Evolutionary conservation across 1,284 basidiomycete genomes (phyloP).

Genomic region (Hymenochaete sp.): DNA sequence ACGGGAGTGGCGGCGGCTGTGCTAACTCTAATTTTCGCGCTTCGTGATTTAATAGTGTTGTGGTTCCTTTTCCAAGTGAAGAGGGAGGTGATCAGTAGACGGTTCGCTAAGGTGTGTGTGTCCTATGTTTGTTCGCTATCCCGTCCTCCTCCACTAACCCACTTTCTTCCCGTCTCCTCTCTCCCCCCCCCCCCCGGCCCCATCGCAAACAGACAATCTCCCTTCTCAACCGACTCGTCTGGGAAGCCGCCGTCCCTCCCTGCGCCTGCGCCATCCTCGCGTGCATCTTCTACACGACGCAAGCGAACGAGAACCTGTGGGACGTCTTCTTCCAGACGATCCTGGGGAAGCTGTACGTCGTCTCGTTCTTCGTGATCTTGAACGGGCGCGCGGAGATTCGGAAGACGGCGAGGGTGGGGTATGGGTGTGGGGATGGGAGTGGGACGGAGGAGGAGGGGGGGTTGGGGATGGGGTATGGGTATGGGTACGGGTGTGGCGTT

Average conservation of each 20-base stretch:
- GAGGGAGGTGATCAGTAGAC: slow-evolving; percentile 22
- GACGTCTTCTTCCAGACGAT: slow-evolving; percentile 27
- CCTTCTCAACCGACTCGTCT: slow-evolving; percentile 24
- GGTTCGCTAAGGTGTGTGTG: slow-evolving; percentile 23
- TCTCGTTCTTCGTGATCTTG: slow-evolving; percentile 25
- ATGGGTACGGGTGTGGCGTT: too few relatives aligned
- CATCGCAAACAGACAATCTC: slow-evolving; percentile 20
- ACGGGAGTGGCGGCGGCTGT: too few relatives aligned
- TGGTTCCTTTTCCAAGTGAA: slow-evolving; percentile 25
- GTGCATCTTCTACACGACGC: slow-evolving; percentile 22
- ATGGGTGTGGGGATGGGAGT: too few relatives aligned
- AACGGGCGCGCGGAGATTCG: not conserved
- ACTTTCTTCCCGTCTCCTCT: too few relatives aligned
- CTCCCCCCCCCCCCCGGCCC: too few relatives aligned
- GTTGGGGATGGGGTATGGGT: too few relatives aligned
- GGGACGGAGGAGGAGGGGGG: too few relatives aligned
- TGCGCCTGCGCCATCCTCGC: slow-evolving; percentile 26
- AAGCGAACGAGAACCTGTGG: slow-evolving; percentile 26
- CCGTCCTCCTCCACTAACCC: too few relatives aligned
- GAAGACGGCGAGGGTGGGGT: too few relatives aligned
- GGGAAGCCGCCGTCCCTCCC: slow-evolving; percentile 28
- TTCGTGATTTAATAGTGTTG: slow-evolving; percentile 20
- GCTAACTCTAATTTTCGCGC: not conserved
- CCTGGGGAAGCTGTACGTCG: slow-evolving; percentile 29
- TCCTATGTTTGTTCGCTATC: not conserved